phyloP scores from a whole-genome alignment of 2,329 filamentous ascomycete species.

The Venturia pyrina region DNA sequence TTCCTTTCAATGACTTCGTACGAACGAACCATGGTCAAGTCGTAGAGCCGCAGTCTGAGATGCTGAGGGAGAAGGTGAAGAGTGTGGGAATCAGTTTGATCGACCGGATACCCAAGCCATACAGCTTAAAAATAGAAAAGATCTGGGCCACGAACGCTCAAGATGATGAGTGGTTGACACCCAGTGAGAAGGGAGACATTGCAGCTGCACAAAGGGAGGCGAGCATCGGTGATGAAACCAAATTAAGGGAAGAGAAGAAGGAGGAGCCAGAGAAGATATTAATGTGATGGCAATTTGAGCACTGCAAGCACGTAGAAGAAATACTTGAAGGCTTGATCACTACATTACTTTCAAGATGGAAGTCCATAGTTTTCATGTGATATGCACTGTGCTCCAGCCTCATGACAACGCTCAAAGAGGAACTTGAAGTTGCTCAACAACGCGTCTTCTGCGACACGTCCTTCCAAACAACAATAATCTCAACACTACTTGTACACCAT shows the following conservation, averaged over 20 bases:
- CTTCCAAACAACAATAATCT: not conserved
- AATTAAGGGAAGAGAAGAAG: not conserved
- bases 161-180: not conserved
- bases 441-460: too few species aligned
- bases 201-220: not conserved
- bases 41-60: constrained; percentile 84
- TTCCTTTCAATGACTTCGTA: constrained; percentile 88
- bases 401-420: too few species aligned
- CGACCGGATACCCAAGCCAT: constrained; percentile 79
- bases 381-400: too few species aligned
- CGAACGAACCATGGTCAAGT: constrained; percentile 87
- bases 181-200: constrained; percentile 4
- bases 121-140: constrained; percentile 73
- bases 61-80: constrained; percentile 75
- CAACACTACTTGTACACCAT: too few species aligned
- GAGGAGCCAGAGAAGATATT: constrained; percentile 11
- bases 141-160: constrained; percentile 78
- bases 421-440: too few species aligned
- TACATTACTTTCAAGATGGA: too few species aligned
- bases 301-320: too few species aligned
- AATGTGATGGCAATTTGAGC: not conserved
- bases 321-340: too few species aligned
- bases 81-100: constrained; percentile 82
- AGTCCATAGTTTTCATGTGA: too few species aligned
- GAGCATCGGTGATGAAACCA: not conserved